phyloP scores from a whole-genome alignment of 805 yeast species.

The Ogataea thermomethanolica region DNA sequence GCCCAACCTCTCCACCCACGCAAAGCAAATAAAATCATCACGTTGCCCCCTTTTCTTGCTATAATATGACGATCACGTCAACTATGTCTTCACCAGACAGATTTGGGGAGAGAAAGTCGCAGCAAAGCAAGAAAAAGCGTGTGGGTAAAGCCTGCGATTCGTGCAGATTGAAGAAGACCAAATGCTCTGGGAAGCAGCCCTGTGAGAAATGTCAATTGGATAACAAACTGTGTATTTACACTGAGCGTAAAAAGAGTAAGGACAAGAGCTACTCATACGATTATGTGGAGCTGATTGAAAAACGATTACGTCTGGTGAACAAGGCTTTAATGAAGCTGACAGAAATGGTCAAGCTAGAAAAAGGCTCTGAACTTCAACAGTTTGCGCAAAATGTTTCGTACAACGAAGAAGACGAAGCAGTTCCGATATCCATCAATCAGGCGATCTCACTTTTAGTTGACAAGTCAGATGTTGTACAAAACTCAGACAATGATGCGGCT shows the following conservation, averaged over 20 bases:
- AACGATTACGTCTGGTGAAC: constrained; percentile 50
- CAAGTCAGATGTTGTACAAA: constrained; percentile 37
- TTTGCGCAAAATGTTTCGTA: constrained; percentile 17
- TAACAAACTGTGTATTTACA: constrained; percentile 57
- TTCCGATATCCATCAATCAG: constrained; percentile 42
- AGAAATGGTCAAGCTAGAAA: constrained; percentile 24
- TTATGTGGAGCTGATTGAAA: constrained; percentile 61
- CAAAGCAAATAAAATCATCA: background rate
- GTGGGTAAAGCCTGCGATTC: constrained; percentile 66
- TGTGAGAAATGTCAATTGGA: constrained; percentile 53
- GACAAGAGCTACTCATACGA: constrained; percentile 58
- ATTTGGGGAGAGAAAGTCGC: constrained; percentile 8
- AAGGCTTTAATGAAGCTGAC: constrained; percentile 44
- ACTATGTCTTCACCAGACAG: constrained; percentile 12
- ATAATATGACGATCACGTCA: constrained; percentile 1
- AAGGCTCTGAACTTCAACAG: constrained; percentile 8
- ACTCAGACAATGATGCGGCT: constrained; percentile 34
- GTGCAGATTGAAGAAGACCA: constrained; percentile 60
- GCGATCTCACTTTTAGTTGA: constrained; percentile 42
- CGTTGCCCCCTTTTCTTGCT: background rate
- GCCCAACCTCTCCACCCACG: background rate
- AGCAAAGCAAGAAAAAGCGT: constrained; percentile 40
- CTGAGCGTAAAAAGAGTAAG: constrained; percentile 49
- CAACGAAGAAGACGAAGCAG: constrained; percentile 17
- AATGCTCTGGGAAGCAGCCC: constrained; percentile 61